Percentiles rank a stretch among this genome's conserved stretches.
phyloP scores from a whole-genome alignment of 805 yeast species.

The Hanseniaspora thailandica region DNA sequence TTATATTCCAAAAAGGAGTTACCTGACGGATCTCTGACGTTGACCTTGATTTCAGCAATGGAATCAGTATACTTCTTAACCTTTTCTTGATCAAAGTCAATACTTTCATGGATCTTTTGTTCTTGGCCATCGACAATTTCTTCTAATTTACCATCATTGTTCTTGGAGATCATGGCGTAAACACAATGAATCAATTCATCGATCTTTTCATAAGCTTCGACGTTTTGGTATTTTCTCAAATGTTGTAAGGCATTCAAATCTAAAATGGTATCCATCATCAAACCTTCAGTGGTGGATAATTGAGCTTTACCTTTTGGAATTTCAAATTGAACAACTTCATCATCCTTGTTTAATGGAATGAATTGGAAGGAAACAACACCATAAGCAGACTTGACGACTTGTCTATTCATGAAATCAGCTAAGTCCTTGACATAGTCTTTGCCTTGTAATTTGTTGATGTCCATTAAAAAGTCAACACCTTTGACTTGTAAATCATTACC shows the following conservation, averaged over 20 bases:
- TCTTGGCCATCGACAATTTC: constrained; percentile 15
- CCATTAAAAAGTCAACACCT: constrained; percentile 42
- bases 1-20: constrained; percentile 89
- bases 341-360: constrained; percentile 51
- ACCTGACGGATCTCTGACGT: constrained; percentile 80
- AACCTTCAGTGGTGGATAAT: constrained; percentile 83
- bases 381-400: constrained; percentile 75
- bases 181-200: constrained; percentile 32
- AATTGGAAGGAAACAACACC: constrained; percentile 62
- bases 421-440: constrained; percentile 30
- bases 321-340: constrained; percentile 32
- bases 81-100: constrained; percentile 6
- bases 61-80: constrained; percentile 27
- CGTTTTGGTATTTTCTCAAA: constrained; percentile 60
- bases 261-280: constrained; percentile 67
- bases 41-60: constrained; percentile 46
- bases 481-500: constrained; percentile 84
- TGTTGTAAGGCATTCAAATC: constrained; percentile 76
- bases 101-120: constrained; percentile 13
- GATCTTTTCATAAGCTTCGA: constrained; percentile 65
- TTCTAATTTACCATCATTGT: constrained; percentile 9
- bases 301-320: constrained; percentile 94
- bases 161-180: constrained; percentile 49
- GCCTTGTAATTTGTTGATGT: constrained; percentile 41
- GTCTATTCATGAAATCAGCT: constrained; percentile 48